Base-by-base conservation (phyloP, 2,329 filamentous ascomycete genomes). In the Ciborinia camelliae region DNA sequence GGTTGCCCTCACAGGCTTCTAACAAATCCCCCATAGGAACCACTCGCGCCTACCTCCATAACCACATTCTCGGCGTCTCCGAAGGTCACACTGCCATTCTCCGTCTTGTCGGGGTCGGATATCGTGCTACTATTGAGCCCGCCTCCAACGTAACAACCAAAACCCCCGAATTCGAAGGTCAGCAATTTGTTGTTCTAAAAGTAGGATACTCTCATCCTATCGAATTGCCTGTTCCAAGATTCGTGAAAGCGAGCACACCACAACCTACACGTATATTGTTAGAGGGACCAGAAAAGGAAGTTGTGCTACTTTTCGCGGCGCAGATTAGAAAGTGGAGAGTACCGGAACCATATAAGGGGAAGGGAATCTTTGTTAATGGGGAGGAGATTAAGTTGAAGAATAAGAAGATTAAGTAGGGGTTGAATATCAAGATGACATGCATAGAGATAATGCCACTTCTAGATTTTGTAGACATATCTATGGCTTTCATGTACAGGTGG, bases 321-420 rank as follows among this genome's bases (percentile, higher is more conserved):
- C 82, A 88, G 72, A 96, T 99, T 71, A 84, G 92, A 72, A 85
- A 82, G 78, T 98, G 94, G 94, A 88, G 95, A 75, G 85, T 85
- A 69, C 95, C 95, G 37, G 95, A 99, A 80, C 95, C 95, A 70
- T 99, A 99, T 80, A 99, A 99, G 86, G 95, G 95, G 71, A 98
- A 99, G 86, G 95, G 95, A 73, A 96, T 99, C 72, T 99, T 98
- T 77, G 89, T 99, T 73, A 96, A 98, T 75, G 92, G 93, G 69
- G 92, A 99, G 84, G 97, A 92, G 37, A 97, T 99, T 80, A 96
- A 90, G 84, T 78, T 99, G 79, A 99, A 99, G 88, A 90, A 91
- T 74, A 99, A 97, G 89, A 95, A 94, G 85, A 92, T 94, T 78
- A 94, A 93, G 83, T 95, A 87, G 81, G 76, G 48, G 47, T 28